These are phyloP conservation scores for Escovopsis weberi DNA, from an alignment of 2,329 filamentous ascomycete species.

Conservation along the genomic window DNA sequence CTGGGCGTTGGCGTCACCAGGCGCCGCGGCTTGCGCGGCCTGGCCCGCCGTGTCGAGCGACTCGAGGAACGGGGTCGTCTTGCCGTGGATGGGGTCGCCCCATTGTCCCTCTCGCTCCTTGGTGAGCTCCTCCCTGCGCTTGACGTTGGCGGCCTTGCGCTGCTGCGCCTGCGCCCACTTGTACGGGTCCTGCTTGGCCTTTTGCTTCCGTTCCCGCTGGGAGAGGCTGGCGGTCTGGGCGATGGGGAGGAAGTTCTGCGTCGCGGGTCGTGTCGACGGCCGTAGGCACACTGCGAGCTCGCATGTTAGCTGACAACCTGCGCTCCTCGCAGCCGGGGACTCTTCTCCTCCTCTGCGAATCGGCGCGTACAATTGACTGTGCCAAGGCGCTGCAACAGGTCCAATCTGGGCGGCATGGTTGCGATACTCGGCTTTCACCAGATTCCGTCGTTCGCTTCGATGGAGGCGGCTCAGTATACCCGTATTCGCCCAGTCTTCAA, in stretches of 20 bases:
- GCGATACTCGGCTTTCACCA: background rate
- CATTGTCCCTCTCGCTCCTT: slow-evolving; percentile 47
- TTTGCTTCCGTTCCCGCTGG: slow-evolving; percentile 47
- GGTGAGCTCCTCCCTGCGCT: slow-evolving; percentile 56
- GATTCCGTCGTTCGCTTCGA: background rate
- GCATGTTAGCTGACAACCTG: slow-evolving; percentile 1
- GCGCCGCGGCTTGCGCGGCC: slow-evolving; percentile 19
- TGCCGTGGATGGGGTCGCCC: slow-evolving; percentile 69
- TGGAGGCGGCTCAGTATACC: background rate
- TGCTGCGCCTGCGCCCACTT: slow-evolving; percentile 66
- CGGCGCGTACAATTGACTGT: slow-evolving; percentile 43
- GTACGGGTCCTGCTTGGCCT: slow-evolving; percentile 66
- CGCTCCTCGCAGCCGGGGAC: too few relatives aligned
- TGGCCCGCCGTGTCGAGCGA: slow-evolving; percentile 58
- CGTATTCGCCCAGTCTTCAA: too few relatives aligned
- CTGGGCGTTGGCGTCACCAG: slow-evolving; percentile 27
- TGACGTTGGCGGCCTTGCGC: slow-evolving; percentile 69
- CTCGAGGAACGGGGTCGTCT: slow-evolving; percentile 67
- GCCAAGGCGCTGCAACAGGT: slow-evolving; percentile 43
- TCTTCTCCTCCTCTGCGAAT: background rate
- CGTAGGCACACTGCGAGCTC: slow-evolving; percentile 42
- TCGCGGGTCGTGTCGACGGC: slow-evolving; percentile 30
- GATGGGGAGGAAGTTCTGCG: slow-evolving; percentile 40
- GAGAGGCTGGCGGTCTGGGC: slow-evolving; percentile 51
- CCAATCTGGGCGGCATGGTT: slow-evolving; percentile 55